Conservation (phyloP, 352 stramenopile species). For the Globisporangium sylvaticum region DNA sequence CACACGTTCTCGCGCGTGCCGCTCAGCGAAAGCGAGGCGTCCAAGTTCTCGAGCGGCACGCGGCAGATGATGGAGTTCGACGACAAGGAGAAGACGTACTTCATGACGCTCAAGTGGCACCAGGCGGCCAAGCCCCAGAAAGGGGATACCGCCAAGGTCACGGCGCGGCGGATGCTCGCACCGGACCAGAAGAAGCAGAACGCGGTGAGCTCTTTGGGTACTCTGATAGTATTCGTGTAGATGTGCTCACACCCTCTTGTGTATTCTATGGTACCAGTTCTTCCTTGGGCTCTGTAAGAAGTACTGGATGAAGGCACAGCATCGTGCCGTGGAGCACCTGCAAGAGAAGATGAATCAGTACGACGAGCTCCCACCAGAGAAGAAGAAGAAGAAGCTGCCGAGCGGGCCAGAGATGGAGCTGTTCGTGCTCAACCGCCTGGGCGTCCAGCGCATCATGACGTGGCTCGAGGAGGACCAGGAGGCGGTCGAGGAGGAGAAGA, state of each 20-base stretch:
- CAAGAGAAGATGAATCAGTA: conserved; percentile 49
- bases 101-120: conserved; percentile 86
- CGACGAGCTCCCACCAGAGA: conserved; percentile 17
- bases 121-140: conserved; percentile 78
- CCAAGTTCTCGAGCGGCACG: conserved; percentile 68
- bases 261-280: conserved; percentile 23
- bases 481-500: conserved; percentile 56
- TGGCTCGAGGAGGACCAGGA: conserved; percentile 76
- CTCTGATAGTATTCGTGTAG: neutral
- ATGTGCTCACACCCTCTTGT: neutral
- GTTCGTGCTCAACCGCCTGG: conserved; percentile 50
- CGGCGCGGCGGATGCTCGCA: conserved; percentile 54
- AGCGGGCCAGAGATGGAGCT: conserved; percentile 49
- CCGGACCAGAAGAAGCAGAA: conserved; percentile 79
- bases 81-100: conserved; percentile 43
- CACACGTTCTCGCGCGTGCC: conserved; percentile 74
- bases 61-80: conserved; percentile 84
- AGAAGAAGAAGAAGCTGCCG: conserved; percentile 21
- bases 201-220: conserved; percentile 17
- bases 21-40: conserved; percentile 49
- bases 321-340: conserved; percentile 69
- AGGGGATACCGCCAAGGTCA: conserved; percentile 83
- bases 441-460: conserved; percentile 68
- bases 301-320: conserved; percentile 69
- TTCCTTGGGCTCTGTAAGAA: conserved; percentile 72